Evolutionary conservation across 2,329 filamentous ascomycete species (phyloP), one percentile per base, ranked within the genome.

Genomic region (Neonectria sp.): DNA sequence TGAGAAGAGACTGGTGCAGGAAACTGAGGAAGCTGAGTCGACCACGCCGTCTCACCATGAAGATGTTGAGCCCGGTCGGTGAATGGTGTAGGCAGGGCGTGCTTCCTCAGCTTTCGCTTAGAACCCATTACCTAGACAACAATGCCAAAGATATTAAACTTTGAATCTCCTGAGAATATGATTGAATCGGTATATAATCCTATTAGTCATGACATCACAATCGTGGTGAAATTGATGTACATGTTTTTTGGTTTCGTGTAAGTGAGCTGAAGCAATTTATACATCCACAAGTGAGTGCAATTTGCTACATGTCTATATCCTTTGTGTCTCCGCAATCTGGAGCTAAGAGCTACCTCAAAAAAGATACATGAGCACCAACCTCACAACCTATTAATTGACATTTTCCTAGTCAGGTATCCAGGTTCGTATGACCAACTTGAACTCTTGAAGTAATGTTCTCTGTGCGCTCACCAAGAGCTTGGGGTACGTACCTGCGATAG

Each of bases 1-100:
- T 2, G 67, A 72, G 33, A 73, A 73, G 70, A 61, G 65, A 45
- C 57, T 73, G 25, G 66, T 68, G 13, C 61, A 61, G 9, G 71
- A 72, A 27, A 65, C 63, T 9, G 71, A 61, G 25, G 72, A 74
- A 24, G 49, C 33, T 29, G 71, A 74, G 1, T 53, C 53, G 6
- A 45, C 60, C 0, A 63, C 64, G 8, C 66, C 60, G 15, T 69
- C 69, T 37, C 67, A 71, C 8, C 70, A 72, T 13, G 72, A 73
- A 53, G 67, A 71, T 21, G 68, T 66, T 25, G 72, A 68, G 45
- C 21, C 27, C 25, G 31, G 51, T 37, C 33, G 49, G n/a, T 48
- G n/a, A 35, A 25, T 58, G 5, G 29, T 5, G 13, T 11, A 7
- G 12, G 17, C 12, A 6, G 35, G n/a, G 21, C 4, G 6, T 12